These are phyloP conservation scores for Pythium graminicola DNA, from an alignment of 352 stramenopile species.

Conservation along the genomic window DNA sequence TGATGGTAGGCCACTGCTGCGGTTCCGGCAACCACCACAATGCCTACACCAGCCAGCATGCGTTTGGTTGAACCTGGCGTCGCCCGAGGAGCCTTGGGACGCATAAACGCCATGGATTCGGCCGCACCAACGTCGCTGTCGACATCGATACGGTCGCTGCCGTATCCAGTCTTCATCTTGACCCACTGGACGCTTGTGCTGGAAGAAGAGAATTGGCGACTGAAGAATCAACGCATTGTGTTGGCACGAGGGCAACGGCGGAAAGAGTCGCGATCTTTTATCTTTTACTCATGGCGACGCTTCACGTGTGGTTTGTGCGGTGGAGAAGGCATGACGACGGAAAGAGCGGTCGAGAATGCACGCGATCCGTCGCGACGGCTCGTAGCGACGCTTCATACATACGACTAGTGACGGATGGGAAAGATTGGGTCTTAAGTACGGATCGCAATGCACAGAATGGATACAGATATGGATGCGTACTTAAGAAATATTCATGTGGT, in stretches of 20 bases:
- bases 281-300: no score
- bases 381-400: no score
- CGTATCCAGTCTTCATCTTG: slow-evolving; percentile 9
- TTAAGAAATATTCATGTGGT: no score
- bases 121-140: slow-evolving; percentile 11
- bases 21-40: slow-evolving; percentile 1
- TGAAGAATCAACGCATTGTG: no score
- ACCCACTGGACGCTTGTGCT: not conserved
- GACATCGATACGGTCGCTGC: not conserved
- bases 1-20: not conserved
- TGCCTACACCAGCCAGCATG: slow-evolving; percentile 6
- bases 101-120: slow-evolving; percentile 7
- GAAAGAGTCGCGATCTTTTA: no score
- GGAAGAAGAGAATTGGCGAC: slow-evolving; percentile 5
- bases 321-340: not conserved
- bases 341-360: not conserved
- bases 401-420: no score
- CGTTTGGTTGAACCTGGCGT: not conserved
- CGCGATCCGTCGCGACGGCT: not conserved
- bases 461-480: not conserved
- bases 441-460: no score
- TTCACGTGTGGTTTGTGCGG: not conserved
- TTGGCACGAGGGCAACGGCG: no score
- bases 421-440: no score
- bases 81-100: not conserved